Base-by-base conservation (phyloP, 1,284 basidiomycete species). In the Somion occarium region DNA sequence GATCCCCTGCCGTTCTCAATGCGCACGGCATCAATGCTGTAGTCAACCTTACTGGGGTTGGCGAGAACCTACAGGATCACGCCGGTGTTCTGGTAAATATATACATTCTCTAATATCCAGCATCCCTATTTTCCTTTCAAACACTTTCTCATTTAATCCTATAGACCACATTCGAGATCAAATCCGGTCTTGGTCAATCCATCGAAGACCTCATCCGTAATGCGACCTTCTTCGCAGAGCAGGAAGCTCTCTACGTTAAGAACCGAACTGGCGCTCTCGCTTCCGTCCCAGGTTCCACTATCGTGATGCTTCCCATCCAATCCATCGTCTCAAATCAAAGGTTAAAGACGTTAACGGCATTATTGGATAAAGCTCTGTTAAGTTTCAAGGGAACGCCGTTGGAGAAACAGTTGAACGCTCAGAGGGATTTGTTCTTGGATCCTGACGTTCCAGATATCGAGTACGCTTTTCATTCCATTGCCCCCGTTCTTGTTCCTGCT, bases 41-140 rank as follows among this genome's bases (percentile, higher is more conserved):
- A 38, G 56, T 72, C 48, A 59, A 73, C 39, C 59, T 78, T 9
- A 65, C 71, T 1, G 73, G 74, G 11, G 75, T 78, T 0, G 76
- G 76, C 3, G 66, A 67, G 49, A 78, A 79, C 59, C 59, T 76
- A 9, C 73, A 74, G 46, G 76, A 77, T 52, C 83, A 86, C 30
- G 30, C 30, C 7, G 30, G 30, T 34, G 30, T 34, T 34, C 30
- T 15, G 15, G 30, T 34, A 34, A 56, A 30, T 54, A 20, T 75
- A 78, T 53, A 30, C 56, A 3, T 60, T 56, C 43, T 26, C 56
- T 7, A 57, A 58, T 2, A 15, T 61, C 27, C 52, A n/a, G n/a
- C n/a, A n/a, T n/a, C n/a, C n/a, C n/a, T n/a, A n/a, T n/a, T n/a
- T n/a, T n/a, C n/a, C n/a, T n/a, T n/a, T n/a, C n/a, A n/a, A n/a